A percentile compares a stretch with the other conserved stretches of the same genome.
Conservation (phyloP, 1,284 basidiomycete species). For the Trametes polyzona region DNA sequence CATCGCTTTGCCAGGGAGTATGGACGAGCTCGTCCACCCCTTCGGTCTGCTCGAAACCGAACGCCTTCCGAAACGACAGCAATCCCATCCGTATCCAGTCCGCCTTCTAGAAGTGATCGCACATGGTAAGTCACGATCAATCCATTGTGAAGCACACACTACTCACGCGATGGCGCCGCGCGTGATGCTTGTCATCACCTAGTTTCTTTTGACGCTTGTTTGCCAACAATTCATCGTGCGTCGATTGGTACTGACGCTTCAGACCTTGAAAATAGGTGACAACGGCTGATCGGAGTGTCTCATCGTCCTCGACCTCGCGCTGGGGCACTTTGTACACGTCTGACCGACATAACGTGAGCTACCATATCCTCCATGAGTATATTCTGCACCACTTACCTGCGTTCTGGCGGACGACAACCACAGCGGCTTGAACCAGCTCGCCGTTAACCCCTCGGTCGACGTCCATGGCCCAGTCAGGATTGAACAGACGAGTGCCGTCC, state of each 20-base stretch:
- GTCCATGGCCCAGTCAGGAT: neutral
- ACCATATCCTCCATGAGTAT: neutral
- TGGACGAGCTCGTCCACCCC: neutral
- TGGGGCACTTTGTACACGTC: neutral
- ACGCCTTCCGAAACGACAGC: neutral
- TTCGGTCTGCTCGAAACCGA: neutral
- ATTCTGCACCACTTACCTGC: neutral
- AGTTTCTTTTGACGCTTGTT: neutral
- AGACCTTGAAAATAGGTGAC: neutral
- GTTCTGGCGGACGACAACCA: neutral
- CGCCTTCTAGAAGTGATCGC: neutral
- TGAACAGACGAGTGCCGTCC: neutral
- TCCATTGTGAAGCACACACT: no score
- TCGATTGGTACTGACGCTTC: neutral
- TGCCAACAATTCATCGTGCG: neutral
- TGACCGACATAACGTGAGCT: neutral
- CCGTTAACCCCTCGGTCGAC: neutral
- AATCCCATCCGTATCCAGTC: neutral
- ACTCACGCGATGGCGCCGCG: slow-evolving; percentile 2
- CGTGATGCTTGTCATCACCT: neutral
- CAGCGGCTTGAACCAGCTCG: neutral
- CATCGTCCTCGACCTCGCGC: neutral
- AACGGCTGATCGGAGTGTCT: neutral
- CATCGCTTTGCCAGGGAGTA: neutral
- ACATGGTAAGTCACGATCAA: no score